Conservation (phyloP, 352 stramenopile species). For the Albugo candida region DNA sequence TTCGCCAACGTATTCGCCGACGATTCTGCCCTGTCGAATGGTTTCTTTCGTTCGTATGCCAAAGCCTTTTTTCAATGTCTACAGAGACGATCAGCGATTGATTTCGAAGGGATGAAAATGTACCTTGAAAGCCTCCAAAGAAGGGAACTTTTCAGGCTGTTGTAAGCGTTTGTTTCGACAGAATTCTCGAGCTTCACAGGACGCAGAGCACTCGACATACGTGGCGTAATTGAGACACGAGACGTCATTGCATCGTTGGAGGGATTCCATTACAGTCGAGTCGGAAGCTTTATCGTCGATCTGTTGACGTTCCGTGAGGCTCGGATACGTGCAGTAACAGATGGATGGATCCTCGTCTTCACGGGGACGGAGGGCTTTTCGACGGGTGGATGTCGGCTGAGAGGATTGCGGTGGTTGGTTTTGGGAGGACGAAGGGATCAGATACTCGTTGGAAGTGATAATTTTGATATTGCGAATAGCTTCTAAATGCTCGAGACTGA, state of each 20-base stretch:
- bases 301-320: constrained; percentile 17
- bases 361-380: constrained; percentile 8
- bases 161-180: constrained; percentile 67
- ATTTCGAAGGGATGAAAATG: background rate
- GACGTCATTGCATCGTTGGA: constrained; percentile 49
- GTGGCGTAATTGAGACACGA: constrained; percentile 79
- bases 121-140: constrained; percentile 50
- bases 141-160: constrained; percentile 34
- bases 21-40: constrained; percentile 41
- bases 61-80: constrained; percentile 71
- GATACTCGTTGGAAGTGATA: background rate
- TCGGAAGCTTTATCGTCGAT: constrained; percentile 2
- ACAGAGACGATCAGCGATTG: background rate
- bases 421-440: too few species aligned
- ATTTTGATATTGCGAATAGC: background rate
- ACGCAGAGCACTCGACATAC: constrained; percentile 51
- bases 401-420: too few species aligned
- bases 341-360: constrained; percentile 17
- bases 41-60: constrained; percentile 44
- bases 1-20: constrained; percentile 85
- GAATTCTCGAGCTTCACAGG: constrained; percentile 23
- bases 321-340: constrained; percentile 39
- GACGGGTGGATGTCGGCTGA: constrained; percentile 22
- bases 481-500: background rate
- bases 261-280: background rate